phyloP scores from a whole-genome alignment of 805 yeast genomes.

The Jamesozyma spencerorum region DNA sequence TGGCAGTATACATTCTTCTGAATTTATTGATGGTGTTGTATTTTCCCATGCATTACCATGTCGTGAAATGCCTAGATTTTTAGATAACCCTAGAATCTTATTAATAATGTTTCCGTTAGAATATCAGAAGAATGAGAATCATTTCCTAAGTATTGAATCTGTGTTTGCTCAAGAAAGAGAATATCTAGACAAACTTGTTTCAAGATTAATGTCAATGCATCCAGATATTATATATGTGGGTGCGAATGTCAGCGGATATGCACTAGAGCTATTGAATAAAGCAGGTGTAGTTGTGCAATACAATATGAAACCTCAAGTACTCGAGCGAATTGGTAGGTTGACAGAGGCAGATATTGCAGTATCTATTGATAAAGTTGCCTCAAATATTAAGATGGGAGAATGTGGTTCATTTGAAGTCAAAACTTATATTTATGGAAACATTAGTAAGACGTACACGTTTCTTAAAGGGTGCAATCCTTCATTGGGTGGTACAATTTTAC shows the following conservation, averaged over 20 bases:
- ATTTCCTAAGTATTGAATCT: conserved; percentile 72
- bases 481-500: conserved; percentile 73
- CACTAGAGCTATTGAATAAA: conserved; percentile 58
- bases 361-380: conserved; percentile 76
- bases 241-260: conserved; percentile 73
- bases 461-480: conserved; percentile 67
- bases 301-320: conserved; percentile 71
- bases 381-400: conserved; percentile 60
- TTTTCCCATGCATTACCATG: conserved; percentile 79
- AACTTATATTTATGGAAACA: conserved; percentile 47
- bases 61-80: conserved; percentile 59
- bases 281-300: conserved; percentile 76
- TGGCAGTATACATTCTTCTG: conserved; percentile 51
- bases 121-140: conserved; percentile 66
- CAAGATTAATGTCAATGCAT: conserved; percentile 60
- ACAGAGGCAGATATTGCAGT: conserved; percentile 79
- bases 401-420: conserved; percentile 67
- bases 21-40: conserved; percentile 64
- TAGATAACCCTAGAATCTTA: conserved; percentile 65
- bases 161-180: conserved; percentile 83
- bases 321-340: conserved; percentile 66
- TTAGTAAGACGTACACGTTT: conserved; percentile 63
- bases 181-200: conserved; percentile 70
- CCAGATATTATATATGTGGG: conserved; percentile 78
- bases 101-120: conserved; percentile 85